phyloP scores from a whole-genome alignment of 2,329 filamentous ascomycete species.

The Diaporthe aspalathi region DNA sequence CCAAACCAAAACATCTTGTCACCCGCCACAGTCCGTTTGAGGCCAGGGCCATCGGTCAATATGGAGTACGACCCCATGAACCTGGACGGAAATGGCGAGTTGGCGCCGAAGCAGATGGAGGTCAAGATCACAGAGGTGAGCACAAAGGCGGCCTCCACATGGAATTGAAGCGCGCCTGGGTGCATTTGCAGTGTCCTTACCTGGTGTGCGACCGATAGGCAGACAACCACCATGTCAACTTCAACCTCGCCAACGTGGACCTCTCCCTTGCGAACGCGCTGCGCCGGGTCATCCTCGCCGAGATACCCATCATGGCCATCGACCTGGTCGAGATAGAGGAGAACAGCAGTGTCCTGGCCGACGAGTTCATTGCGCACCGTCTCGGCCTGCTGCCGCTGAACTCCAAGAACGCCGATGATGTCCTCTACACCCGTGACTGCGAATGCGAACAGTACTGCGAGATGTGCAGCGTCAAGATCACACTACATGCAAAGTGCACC shows the following conservation, averaged over 20 bases:
- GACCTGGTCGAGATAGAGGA: conserved; percentile 92
- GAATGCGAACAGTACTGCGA: conserved; percentile 97
- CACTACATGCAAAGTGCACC: conserved; percentile 86
- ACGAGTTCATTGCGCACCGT: conserved; percentile 95
- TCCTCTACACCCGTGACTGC: conserved; percentile 92
- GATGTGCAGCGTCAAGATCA: conserved; percentile 86
- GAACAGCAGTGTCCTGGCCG: conserved; percentile 95
- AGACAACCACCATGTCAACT: conserved; percentile 84
- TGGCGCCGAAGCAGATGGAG: conserved; percentile 38
- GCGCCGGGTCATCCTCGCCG: conserved; percentile 89
- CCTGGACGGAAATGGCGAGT: conserved; percentile 63
- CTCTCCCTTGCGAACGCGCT: conserved; percentile 93
- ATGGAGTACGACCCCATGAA: conserved; percentile 73
- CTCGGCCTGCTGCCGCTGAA: conserved; percentile 90
- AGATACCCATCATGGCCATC: conserved; percentile 94
- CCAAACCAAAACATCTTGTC: not conserved
- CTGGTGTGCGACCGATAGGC: conserved; percentile 63
- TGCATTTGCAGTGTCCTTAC: conserved; percentile 41
- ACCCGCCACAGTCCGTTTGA: not conserved
- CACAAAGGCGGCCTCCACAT: conserved; percentile 35
- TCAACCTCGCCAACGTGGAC: conserved; percentile 89
- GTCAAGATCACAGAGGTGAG: conserved; percentile 71
- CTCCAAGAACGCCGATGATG: conserved; percentile 82
- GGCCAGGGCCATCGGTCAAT: conserved; percentile 32
- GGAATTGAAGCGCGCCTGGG: not conserved